These are phyloP conservation scores for Colletotrichum sp. DNA, from an alignment of 2,329 filamentous ascomycete species.

Conservation along the genomic window DNA sequence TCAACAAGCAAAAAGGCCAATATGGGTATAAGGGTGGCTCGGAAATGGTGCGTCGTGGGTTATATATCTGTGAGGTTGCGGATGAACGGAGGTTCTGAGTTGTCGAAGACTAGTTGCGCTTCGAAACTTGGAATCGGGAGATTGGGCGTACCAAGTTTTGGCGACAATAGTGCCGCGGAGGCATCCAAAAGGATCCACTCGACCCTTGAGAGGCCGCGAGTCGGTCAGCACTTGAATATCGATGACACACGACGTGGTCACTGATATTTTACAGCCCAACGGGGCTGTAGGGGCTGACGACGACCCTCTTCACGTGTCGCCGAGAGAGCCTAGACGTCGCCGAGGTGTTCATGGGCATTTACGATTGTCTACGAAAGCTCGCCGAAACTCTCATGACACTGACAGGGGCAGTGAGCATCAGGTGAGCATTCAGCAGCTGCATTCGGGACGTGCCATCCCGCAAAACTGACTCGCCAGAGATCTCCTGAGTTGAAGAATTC, in stretches of 20 bases:
- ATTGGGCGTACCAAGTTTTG: not conserved
- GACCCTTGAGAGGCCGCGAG: not conserved
- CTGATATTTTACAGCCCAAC: not conserved
- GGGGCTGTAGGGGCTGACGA: not conserved
- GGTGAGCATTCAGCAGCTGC: not conserved
- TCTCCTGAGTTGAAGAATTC: not conserved
- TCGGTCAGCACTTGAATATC: not conserved
- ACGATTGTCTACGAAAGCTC: not conserved
- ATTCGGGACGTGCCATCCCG: not conserved
- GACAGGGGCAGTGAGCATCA: not conserved
- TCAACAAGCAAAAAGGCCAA: not conserved
- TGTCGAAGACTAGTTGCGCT: not conserved
- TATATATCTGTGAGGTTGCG: not conserved
- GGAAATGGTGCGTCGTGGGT: not conserved
- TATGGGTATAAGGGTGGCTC: rapidly evolving
- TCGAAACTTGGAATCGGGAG: not conserved
- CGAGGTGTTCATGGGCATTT: not conserved
- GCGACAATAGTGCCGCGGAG: not conserved
- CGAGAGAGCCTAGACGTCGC: not conserved
- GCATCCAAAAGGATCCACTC: not conserved
- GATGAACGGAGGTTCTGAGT: not conserved
- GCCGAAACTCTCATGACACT: not conserved
- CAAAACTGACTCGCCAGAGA: not conserved
- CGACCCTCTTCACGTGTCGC: not conserved
- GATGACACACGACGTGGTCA: not conserved